phyloP scores from a whole-genome alignment of 257 asterid species.

The Plectranthus barbatus region DNA sequence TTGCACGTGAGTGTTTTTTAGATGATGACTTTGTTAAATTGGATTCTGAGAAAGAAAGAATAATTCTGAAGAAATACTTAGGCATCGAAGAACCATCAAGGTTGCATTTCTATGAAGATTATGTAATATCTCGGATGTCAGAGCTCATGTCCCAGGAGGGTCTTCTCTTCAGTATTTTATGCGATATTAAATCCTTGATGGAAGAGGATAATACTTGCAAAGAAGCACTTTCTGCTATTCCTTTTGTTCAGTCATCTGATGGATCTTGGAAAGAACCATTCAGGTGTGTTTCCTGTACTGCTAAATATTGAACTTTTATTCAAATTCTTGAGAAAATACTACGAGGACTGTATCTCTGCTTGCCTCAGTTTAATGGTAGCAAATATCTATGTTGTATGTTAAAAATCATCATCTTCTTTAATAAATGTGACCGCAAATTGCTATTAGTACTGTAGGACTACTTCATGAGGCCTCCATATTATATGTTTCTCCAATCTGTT shows the following conservation, averaged over 20 bases:
- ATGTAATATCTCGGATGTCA: slow-evolving; percentile 59
- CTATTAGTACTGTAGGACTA: slow-evolving; percentile 6
- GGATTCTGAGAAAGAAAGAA: slow-evolving; percentile 78
- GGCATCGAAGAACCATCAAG: slow-evolving; percentile 63
- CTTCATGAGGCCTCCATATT: slow-evolving; percentile 3
- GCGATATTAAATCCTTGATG: slow-evolving; percentile 51
- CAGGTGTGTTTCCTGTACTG: slow-evolving; percentile 42
- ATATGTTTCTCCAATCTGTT: neutral
- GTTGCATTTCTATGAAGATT: slow-evolving; percentile 60
- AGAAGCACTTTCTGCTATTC: slow-evolving; percentile 45
- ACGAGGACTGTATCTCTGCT: neutral
- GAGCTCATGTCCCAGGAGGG: slow-evolving; percentile 49
- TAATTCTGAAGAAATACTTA: slow-evolving; percentile 54
- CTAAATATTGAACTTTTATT: neutral
- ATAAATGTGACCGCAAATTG: neutral
- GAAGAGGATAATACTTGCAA: slow-evolving; percentile 59
- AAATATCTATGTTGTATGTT: neutral
- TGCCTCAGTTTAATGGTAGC: neutral
- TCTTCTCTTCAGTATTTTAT: slow-evolving; percentile 44
- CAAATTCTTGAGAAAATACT: slow-evolving; percentile 9
- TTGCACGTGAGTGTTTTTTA: slow-evolving; percentile 53
- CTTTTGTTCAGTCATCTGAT: slow-evolving; percentile 68
- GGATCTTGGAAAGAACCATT: slow-evolving; percentile 85
- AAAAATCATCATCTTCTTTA: neutral
- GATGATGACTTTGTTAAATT: slow-evolving; percentile 70